phyloP scores from a whole-genome alignment of 345 rosid genomes.

The Gossypium longicalyx region DNA sequence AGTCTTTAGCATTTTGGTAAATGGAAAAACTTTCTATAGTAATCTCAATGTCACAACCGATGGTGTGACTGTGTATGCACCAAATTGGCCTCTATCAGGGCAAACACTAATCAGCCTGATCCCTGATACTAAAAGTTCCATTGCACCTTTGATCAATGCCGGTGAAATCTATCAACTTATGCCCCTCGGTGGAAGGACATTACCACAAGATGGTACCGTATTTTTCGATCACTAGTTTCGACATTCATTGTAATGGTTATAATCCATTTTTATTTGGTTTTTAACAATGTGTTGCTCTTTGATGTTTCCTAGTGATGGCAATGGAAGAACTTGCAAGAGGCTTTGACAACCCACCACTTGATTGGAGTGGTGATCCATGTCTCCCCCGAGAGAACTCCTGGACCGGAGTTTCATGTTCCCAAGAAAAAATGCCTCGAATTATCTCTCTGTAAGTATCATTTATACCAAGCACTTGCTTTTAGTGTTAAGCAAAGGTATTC shows the following conservation, averaged over 20 bases:
- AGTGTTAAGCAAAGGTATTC: too few species aligned
- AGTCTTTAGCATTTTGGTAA: constrained; percentile 57
- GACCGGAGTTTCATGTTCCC: constrained; percentile 81
- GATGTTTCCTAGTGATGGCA: constrained; percentile 35
- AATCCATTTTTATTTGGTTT: background rate
- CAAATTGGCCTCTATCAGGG: constrained; percentile 73
- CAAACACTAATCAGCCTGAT: constrained; percentile 53
- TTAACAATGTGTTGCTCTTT: constrained; percentile 1
- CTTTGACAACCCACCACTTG: constrained; percentile 57
- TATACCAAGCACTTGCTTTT: too few species aligned
- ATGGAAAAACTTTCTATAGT: constrained; percentile 51
- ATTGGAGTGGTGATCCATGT: constrained; percentile 93
- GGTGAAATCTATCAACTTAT: constrained; percentile 72
- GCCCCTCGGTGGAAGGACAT: constrained; percentile 62
- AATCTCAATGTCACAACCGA: constrained; percentile 55
- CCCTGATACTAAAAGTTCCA: constrained; percentile 36
- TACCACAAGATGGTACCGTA: constrained; percentile 55
- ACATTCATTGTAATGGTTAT: background rate
- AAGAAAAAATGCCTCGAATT: constrained; percentile 44
- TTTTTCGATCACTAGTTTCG: background rate
- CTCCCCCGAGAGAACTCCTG: constrained; percentile 68
- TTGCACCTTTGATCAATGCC: constrained; percentile 69
- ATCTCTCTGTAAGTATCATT: constrained; percentile 50
- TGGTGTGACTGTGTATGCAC: constrained; percentile 63
- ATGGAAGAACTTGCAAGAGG: constrained; percentile 58